Base-by-base conservation (phyloP, 225 moss, liverwort and hornwort species). In the Climacium dendroides region DNA sequence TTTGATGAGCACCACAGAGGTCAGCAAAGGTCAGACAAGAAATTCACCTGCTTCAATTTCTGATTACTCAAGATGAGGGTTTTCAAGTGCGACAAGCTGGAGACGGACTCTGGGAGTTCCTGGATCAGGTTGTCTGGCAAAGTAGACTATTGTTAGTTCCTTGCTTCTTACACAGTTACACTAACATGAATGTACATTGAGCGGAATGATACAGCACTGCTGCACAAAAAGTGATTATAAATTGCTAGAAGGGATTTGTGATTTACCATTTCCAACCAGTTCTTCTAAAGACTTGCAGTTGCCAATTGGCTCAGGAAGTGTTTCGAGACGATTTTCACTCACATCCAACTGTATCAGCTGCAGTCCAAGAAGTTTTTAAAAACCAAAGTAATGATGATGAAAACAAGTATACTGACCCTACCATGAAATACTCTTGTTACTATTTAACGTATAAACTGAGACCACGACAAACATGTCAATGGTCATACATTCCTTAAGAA, bases 201-300 rank as follows among this genome's bases (percentile, higher is more conserved):
- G 60, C 37, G n/a, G n/a, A 47, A 61, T 45, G 26, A 58, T 37
- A 85, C 32, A 57, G 59, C 60, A 72, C 37, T 63, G 55, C 37
- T 30, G 35, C 6, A 77, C 70, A 73, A 58, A 83, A 73, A 69
- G 69, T 53, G 62, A 81, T 43, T 35, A 72, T 52, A 15, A 82
- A 34, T 64, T 64, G 55, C 71, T 81, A 8, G 25, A 73, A 54
- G 81, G 72, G 59, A 23, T 85, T 66, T 41, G 45, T 65, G 58
- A 69, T 64, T 70, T 92, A 90, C 94, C 93, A 82, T 90, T 95
- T 64, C 87, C 94, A 82, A 93, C 19, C 70, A 95, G 88, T 83
- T 95, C 93, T 88, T 95, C 94, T 80, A 95, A 86, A 59, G 92
- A 95, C 79, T 87, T 90, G 91, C 94, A 95, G 83, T 90, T 93